Base-by-base conservation (phyloP, 164 flowering plant species). In the Umbilicus rupestris region DNA sequence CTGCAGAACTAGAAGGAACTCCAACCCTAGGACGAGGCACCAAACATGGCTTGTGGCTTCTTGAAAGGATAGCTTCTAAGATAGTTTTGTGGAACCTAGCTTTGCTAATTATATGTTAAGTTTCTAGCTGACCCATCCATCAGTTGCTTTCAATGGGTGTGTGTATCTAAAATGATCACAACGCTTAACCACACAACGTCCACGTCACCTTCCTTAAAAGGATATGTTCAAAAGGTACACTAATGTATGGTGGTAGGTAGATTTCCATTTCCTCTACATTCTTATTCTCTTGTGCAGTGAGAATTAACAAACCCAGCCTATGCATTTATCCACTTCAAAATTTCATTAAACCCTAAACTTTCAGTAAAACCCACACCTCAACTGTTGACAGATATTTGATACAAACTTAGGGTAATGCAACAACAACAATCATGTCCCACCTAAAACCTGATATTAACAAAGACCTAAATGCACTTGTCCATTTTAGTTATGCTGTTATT, bases 401-500 rank as follows among this genome's bases (percentile, higher is more conserved):
- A 28, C 17, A 55, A 55, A 55, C 33, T 28, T 55, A 14, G 22
- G 29, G 57, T 50, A 8, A 30, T 12, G 33, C 16, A 16, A 55
- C 15, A 55, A 28, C 28, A 55, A 28, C 57, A 55, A 15, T 28
- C 17, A 55, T 28, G 33, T 26, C 60, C 60, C 60, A 55, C 60
- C 35, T 55, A 55, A 55, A 55, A 55, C 33, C 19, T 55, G 60
- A 28, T 55, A 19, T 55, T 55, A 55, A 55, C 60, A 55, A 28
- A 28, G 15, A 28, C 60, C 60, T 55, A 55, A 52, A 55, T 55
- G 19, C 60, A 28, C 15, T 26, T 24, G 33, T 41, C 44, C 71
- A 71, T 64, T 73, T 62, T 74, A 71, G 89, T 75, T 87, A 72
- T 78, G 73, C 65, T 74, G 88, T 85, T 82, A 70, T 84, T 84